Percentiles rank a stretch among this genome's conserved stretches.
phyloP scores from a whole-genome alignment of 2,329 filamentous ascomycete species.

The Botrytis pseudocinerea region DNA sequence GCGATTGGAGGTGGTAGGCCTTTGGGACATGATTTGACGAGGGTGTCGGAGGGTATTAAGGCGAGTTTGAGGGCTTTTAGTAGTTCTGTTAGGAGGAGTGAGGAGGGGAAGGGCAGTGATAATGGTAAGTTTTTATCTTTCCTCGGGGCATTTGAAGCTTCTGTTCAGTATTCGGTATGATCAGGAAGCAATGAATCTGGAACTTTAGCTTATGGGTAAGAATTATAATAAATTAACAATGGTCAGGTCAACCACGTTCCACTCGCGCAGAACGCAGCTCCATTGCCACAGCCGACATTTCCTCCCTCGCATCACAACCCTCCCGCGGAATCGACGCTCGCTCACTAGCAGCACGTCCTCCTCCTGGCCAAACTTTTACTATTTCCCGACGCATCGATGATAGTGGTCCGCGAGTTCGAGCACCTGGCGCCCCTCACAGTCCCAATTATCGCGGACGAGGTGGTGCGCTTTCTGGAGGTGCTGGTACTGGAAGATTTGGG shows the following conservation, averaged over 20 bases:
- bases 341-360: slow-evolving; percentile 38
- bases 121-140: slow-evolving; percentile 23
- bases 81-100: slow-evolving; percentile 33
- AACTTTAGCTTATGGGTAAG: accelerated
- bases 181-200: background rate
- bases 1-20: slow-evolving; percentile 39
- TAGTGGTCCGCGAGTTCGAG: too few species aligned
- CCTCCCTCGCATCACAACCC: slow-evolving; percentile 33
- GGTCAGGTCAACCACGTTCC: background rate
- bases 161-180: too few species aligned
- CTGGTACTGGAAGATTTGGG: slow-evolving; percentile 29
- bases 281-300: slow-evolving; percentile 36
- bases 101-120: slow-evolving; percentile 28
- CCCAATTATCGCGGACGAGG: slow-evolving; percentile 20
- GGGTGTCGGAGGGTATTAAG: slow-evolving; percentile 40
- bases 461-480: slow-evolving; percentile 1
- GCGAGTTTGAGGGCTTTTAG: slow-evolving; percentile 40
- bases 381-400: slow-evolving; percentile 28
- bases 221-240: slow-evolving; percentile 1
- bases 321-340: slow-evolving; percentile 39
- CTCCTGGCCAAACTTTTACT: slow-evolving; percentile 28
- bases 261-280: slow-evolving; percentile 29
- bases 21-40: slow-evolving; percentile 33
- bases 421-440: background rate
- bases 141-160: slow-evolving; percentile 2